Base-by-base conservation (phyloP, 108 stramenopile genomes). In the Nitzschia palea region DNA sequence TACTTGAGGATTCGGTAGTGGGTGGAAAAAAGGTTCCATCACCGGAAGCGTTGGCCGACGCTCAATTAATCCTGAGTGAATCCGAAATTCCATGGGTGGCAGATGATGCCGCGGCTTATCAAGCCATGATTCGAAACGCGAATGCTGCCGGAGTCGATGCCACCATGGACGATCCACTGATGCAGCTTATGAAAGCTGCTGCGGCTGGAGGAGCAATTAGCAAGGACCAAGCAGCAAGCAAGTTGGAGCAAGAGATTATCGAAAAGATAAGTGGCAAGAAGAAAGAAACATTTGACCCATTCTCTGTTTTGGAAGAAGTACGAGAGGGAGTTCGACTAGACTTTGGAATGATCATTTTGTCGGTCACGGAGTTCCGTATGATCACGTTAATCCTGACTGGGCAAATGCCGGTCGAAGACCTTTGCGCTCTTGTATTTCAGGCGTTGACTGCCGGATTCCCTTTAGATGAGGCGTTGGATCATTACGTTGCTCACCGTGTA, bases 301-400 rank as follows among this genome's bases (percentile, higher is more conserved):
- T 86, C 36, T 82, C 81, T 3, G 81, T 80, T 14, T 68, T 93
- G 22, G 83, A 88, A 63, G 73, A 80, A 1, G 81, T 82, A 4
- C 65, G 82, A 36, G 69, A 73, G 59, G 93, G 93, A 1, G 82
- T 86, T 10, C 51, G 82, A 37, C 55, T 94, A 28, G 89, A 90
- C 43, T 60, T 94, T 40, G 84, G 87, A 14, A 86, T 89, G 76
- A 87, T 86, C 36, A 55, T 32, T 2, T 55, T 94, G 30, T 70
- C 82, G 8, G 55, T 45, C 35, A 79, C 58, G 5, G 89, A 90
- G 61, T 70, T 89, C 0, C 76, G 77, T 51, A 62, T 94, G 75
- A 79, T 90, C 17, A 78, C 80, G 9, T 63, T 90, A 44, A 80
- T 94, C 2, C 58, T 94, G 40, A 77, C 73, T 18, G 93, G 89